Conservation (phyloP, 371 early-diverging fungal genomes). For the Mortierella sp. region DNA sequence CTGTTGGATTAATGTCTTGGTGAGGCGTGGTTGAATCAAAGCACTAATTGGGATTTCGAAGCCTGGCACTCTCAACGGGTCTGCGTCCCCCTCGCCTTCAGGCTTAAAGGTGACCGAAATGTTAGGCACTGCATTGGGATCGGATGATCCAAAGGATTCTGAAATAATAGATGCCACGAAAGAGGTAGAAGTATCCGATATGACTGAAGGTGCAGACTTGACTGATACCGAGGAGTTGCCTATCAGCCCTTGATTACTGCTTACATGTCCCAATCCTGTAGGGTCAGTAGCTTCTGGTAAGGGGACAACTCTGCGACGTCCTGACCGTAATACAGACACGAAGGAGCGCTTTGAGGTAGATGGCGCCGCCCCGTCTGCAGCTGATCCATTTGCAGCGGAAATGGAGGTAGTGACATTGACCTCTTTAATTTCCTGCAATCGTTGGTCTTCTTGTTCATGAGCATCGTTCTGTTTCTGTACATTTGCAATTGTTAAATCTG, state of each 20-base stretch:
- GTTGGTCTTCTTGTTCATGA: slow-evolving; percentile 19
- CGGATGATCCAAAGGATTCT: neutral
- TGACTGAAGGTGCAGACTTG: neutral
- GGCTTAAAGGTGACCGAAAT: slow-evolving; percentile 13
- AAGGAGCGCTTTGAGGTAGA: neutral
- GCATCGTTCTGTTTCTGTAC: slow-evolving; percentile 24
- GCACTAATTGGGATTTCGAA: slow-evolving; percentile 30
- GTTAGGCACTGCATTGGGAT: neutral
- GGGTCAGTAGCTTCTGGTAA: neutral
- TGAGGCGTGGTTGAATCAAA: slow-evolving; percentile 18
- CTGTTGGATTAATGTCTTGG: slow-evolving; percentile 25
- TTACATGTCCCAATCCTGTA: neutral
- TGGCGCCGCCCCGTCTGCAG: neutral
- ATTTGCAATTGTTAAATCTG: slow-evolving; percentile 21
- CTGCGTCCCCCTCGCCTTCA: slow-evolving; percentile 1
- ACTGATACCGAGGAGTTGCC: neutral
- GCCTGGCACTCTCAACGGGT: neutral
- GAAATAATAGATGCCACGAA: slow-evolving; percentile 16
- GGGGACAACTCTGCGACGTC: slow-evolving; percentile 2
- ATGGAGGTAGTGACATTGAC: neutral
- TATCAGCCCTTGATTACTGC: neutral
- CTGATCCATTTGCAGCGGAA: neutral
- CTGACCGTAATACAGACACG: slow-evolving; percentile 8
- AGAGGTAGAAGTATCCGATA: neutral
- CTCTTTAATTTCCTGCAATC: neutral